A percentile compares a stretch with the other conserved stretches of the same genome.
Conservation (phyloP, 106 monocot species). For the Triglochin maritima region DNA sequence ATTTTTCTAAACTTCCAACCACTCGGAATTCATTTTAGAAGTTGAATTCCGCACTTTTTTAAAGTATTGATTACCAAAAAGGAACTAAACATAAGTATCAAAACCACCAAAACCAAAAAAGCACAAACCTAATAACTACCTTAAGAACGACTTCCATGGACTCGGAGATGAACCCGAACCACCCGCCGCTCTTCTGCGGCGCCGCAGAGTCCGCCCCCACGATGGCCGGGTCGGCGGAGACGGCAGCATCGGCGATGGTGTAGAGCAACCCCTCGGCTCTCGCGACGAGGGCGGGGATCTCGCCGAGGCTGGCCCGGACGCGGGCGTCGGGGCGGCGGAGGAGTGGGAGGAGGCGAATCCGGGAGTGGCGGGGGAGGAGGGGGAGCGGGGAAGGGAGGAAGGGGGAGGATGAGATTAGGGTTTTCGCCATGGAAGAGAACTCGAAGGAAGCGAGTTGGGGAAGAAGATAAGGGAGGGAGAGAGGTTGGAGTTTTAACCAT, state of each 20-base stretch:
- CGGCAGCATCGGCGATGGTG: conserved; percentile 84
- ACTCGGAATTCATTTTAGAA: too few species aligned
- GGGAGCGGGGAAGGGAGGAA: conserved; percentile 37
- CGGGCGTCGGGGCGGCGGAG: conserved; percentile 24
- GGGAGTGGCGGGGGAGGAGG: conserved; percentile 16
- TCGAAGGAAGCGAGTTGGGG: background rate
- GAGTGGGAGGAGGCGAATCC: conserved; percentile 1
- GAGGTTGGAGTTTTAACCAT: background rate
- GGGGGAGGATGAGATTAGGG: conserved; percentile 32
- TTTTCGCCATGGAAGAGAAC: conserved; percentile 34
- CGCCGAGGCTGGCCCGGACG: conserved; percentile 47
- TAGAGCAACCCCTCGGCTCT: conserved; percentile 69
- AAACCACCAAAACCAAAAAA: background rate
- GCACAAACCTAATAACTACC: conserved; percentile 21
- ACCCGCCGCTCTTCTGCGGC: conserved; percentile 79
- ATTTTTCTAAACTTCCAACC: too few species aligned
- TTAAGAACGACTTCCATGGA: conserved; percentile 93
- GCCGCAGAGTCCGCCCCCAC: conserved; percentile 15
- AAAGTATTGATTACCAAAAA: too few species aligned
- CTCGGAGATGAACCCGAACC: conserved; percentile 93
- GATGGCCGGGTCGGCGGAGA: conserved; percentile 27
- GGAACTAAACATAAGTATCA: too few species aligned
- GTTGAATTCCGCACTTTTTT: too few species aligned
- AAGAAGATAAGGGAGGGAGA: background rate
- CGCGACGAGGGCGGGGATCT: conserved; percentile 29